Base-by-base conservation (phyloP, 176 grass and related monocot species). In the Ananas comosus region DNA sequence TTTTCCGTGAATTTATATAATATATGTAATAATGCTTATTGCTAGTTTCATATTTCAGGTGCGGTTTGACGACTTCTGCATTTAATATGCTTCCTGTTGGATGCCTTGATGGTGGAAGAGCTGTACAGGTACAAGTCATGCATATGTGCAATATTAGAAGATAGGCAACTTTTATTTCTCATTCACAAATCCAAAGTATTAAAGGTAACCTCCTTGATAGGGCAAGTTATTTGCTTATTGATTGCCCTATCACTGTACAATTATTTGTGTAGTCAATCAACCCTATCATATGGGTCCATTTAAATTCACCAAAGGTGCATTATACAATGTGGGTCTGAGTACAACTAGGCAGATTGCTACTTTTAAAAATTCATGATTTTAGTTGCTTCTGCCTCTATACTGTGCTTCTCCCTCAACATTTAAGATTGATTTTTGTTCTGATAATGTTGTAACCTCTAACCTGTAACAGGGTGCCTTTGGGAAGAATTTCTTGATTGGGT, bases 71-170 rank as follows among this genome's bases (percentile, higher is more conserved):
- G 17, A 99, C 89, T 49, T 79, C 82, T 72, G 94, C 94, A 69
- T 99, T 93, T 70, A 99, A 99, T 88, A 93, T 99, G 89, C 89
- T 99, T 81, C 94, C 94, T 63, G 80, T 93, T 78, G 89, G 94
- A 68, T 90, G 86, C 17, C 89, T 99, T 88, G 94, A 99, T 73
- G 94, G 94, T 72, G 94, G 94, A 82, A 93, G 94, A 80, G 87
- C 86, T 73, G 74, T 99, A 66, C 89, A 99, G 89, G 94, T 99
- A 81, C 5, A 18, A 61, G 33, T 42, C 56, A 61, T 61, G 10
- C 21, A 18, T 16, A 18, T 61, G 17, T 6, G 21, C 16, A 59
- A 19, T 59, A 59, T 9, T 57, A 16, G n/a, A 16, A 59, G 56
- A 18, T 59, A 17, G 16, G 10, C 19, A 8, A 18, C 33, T 6